Percentiles rank a stretch among this genome's conserved stretches.
phyloP scores from a whole-genome alignment of 208 protist genomes.

The Leishmania tropica region DNA sequence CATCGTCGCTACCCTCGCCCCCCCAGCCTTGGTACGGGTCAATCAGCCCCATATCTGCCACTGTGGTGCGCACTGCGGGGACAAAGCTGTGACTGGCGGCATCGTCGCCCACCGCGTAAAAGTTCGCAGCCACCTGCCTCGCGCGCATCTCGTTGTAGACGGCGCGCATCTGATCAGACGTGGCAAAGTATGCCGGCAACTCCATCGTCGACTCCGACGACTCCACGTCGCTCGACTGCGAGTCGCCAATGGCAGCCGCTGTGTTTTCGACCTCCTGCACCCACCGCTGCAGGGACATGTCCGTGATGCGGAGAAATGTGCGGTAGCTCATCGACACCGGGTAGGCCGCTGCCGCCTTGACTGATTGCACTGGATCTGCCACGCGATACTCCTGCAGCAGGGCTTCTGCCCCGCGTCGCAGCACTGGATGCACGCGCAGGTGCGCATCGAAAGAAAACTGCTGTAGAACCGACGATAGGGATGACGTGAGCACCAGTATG shows the following conservation, averaged over 20 bases:
- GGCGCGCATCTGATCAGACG: constrained; percentile 13
- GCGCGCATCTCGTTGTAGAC: constrained; percentile 16
- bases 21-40: constrained; percentile 48
- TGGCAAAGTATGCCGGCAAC: constrained; percentile 32
- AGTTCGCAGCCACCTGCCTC: constrained; percentile 15
- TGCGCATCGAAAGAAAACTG: constrained; percentile 24
- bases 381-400: constrained; percentile 51
- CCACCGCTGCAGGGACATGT: constrained; percentile 62
- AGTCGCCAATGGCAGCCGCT: background rate
- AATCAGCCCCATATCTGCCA: constrained; percentile 51
- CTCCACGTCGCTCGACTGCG: background rate
- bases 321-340: constrained; percentile 60
- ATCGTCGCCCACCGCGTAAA: constrained; percentile 14
- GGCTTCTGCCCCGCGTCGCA: constrained; percentile 27
- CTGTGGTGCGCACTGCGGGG: constrained; percentile 42
- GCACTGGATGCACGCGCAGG: constrained; percentile 38
- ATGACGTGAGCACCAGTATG: constrained; percentile 35
- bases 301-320: constrained; percentile 72
- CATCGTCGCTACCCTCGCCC: constrained; percentile 18
- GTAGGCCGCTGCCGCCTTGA: constrained; percentile 33
- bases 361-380: constrained; percentile 15
- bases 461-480: constrained; percentile 17
- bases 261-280: constrained; percentile 1
- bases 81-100: constrained; percentile 24
- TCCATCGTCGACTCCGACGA: background rate